Conservation (phyloP, 1,284 basidiomycete species). For the Ceratobasidium sp. region DNA sequence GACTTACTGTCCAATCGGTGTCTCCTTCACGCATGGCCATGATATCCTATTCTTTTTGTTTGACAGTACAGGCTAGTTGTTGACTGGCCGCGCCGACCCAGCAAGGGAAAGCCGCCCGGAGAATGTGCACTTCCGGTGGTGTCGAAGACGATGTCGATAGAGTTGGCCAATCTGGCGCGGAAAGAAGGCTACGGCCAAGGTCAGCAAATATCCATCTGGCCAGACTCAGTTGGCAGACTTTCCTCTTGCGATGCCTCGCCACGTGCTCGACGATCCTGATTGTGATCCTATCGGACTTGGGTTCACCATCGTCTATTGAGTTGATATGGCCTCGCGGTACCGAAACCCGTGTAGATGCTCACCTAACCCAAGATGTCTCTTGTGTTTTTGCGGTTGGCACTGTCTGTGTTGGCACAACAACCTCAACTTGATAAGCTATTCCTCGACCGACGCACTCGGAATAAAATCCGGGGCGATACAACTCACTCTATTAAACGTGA, state of each 20-base stretch:
- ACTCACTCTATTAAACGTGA: constrained; percentile 10
- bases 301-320: constrained; percentile 16
- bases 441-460: not conserved
- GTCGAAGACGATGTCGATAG: constrained; percentile 15
- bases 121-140: constrained; percentile 34
- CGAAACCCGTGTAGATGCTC: constrained; percentile 14
- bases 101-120: constrained; percentile 23
- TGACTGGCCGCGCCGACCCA: not conserved
- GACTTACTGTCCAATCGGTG: constrained; percentile 42
- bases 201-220: not conserved
- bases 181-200: constrained; percentile 7
- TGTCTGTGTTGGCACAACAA: not conserved
- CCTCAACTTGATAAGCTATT: not conserved
- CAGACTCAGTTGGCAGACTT: constrained; percentile 4
- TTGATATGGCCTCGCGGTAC: constrained; percentile 18
- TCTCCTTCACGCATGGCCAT: constrained; percentile 6
- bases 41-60: constrained; percentile 5
- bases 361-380: not conserved
- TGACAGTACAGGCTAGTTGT: not conserved
- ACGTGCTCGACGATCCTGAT: constrained; percentile 26
- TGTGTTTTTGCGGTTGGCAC: not conserved
- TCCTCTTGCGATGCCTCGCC: constrained; percentile 3
- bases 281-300: constrained; percentile 36
- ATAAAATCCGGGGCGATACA: not conserved
- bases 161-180: constrained; percentile 18